Base-by-base conservation (phyloP, 495 filamentous ascomycete genomes). In the Thermothielavioides terrestris region DNA sequence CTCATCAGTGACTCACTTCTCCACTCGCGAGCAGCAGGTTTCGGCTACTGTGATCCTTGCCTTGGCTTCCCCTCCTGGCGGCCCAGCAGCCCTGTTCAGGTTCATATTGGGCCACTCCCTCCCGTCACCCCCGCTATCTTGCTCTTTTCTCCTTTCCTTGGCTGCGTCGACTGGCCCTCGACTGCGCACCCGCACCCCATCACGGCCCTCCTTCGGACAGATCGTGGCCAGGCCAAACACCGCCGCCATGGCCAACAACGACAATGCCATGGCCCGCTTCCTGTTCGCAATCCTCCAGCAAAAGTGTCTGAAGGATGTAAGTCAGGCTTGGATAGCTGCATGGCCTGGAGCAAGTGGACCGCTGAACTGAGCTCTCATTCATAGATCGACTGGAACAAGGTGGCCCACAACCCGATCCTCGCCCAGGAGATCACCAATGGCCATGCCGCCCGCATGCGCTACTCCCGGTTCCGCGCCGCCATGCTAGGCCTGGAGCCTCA, bases 371-470 rank as follows among this genome's bases (percentile, higher is more conserved):
- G 25, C 1, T 6, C 6, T 6, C 36, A 18, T 32, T 6, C 7
- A 44, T 42, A 88, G 85, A 80, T 88, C 56, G 80, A 89, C 61
- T 89, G 85, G 85, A 81, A 77, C 53, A 63, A 72, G 46, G 83
- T 89, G 21, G 84, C 85, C 21, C 60, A 68, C 35, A 65, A 77
- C 42, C 72, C 72, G 14, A 58, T 71, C 26, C 56, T 76, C 28
- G 49, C 64, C 6, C 71, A 82, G 37, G 71, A 77, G 46, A 86
- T 88, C 49, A 84, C 83, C 53, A 89, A 88, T 59, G 85, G 84
- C 58, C 85, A 89, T 64, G 85, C 85, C 8, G 84, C 85, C 26
- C 82, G 85, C 38, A 89, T 89, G 85, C 82, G 85, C 28, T 89
- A 79, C 64, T 81, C 79, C 18, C 80, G 85, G 34, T 86, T 88